Evolutionary conservation across 495 filamentous ascomycete genomes (phyloP), one percentile per base, ranked within the genome.

Genomic region (Geopyxis carbonaria): DNA sequence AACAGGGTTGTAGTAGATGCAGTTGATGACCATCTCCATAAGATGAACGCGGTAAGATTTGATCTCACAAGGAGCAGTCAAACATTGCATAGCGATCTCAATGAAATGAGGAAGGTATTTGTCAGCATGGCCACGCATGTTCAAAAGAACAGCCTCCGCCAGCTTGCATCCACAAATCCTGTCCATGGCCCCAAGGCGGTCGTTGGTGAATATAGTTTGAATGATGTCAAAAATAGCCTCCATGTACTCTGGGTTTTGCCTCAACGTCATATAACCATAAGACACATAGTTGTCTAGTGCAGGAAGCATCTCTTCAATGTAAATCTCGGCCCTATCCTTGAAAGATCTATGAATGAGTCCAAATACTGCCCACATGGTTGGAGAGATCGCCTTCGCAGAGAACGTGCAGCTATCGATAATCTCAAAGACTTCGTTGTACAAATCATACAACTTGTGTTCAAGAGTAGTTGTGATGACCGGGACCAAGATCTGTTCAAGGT

Each of bases 401-500:
- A 95, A 97, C n/a, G 91, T 97, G 63, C 91, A 97, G 66, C 82
- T 92, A 57, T 97, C 89, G 50, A 97, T 91, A 50, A 97, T 97
- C 60, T 97, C 89, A 52, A 97, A 97, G 9, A 94, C 72, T 53
- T 97, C 89, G 54, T 94, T 95, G 59, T 92, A 95, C 1, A 97
- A 64, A 61, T 97, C 80, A 50, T 89, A 94, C 8, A 97, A 73
- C 62, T 93, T 95, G 64, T 95, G 94, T 61, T 94, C 84, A 31
- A 97, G 65, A 1, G 89, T 97, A 43, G 94, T 80, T 40, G 75
- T 76, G 50, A 97, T 93, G 34, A 97, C 87, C 11, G 89, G 89
- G 80, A 94, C 92, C 43, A 97, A 63, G 22, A 95, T 80, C 9
- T 82, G 83, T 58, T 97, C 89, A 40, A 97, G 77, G 50, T 94